phyloP scores from a whole-genome alignment of 768 basidiomycete species.

The Mycena polygramma region DNA sequence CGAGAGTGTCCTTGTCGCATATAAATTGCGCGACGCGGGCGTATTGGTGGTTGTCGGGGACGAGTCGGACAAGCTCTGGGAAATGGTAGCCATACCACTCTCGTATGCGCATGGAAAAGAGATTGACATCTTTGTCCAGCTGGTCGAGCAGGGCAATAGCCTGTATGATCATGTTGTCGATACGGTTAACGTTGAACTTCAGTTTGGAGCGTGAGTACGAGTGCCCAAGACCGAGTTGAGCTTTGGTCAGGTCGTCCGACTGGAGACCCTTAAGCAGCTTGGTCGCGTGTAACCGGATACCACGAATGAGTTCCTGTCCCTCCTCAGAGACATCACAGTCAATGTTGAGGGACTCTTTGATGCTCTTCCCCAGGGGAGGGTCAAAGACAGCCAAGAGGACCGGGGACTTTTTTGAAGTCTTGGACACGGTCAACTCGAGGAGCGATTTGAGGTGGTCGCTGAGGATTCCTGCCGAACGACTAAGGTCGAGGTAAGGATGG shows the following conservation, averaged over 20 bases:
- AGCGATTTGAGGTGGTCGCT: slow-evolving; percentile 87
- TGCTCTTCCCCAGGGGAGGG: slow-evolving; percentile 76
- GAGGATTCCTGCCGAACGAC: slow-evolving; percentile 71
- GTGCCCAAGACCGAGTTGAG: slow-evolving; percentile 97
- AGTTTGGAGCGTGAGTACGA: slow-evolving; percentile 98
- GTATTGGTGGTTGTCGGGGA: slow-evolving; percentile 95
- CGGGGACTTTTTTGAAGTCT: slow-evolving; percentile 75
- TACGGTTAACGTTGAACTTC: slow-evolving; percentile 96
- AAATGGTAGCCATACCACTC: slow-evolving; percentile 99
- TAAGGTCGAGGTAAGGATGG: slow-evolving; percentile 16
- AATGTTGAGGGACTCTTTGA: slow-evolving; percentile 79
- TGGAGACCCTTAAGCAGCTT: slow-evolving; percentile 93
- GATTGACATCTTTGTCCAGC: slow-evolving; percentile 99
- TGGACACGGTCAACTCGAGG: slow-evolving; percentile 89
- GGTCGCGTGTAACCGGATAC: slow-evolving; percentile 90
- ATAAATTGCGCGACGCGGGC: slow-evolving; percentile 89
- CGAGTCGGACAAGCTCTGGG: slow-evolving; percentile 94
- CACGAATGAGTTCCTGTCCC: slow-evolving; percentile 89
- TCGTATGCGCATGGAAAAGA: slow-evolving; percentile 97
- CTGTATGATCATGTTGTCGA: slow-evolving; percentile 99
- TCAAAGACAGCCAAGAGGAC: slow-evolving; percentile 88
- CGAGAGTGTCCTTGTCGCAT: slow-evolving; percentile 87
- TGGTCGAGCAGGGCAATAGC: slow-evolving; percentile 98
- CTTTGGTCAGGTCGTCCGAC: slow-evolving; percentile 88
- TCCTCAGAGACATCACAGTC: slow-evolving; percentile 87